phyloP scores from a whole-genome alignment of 306 rosid species.

The Cucurbita ficifolia region DNA sequence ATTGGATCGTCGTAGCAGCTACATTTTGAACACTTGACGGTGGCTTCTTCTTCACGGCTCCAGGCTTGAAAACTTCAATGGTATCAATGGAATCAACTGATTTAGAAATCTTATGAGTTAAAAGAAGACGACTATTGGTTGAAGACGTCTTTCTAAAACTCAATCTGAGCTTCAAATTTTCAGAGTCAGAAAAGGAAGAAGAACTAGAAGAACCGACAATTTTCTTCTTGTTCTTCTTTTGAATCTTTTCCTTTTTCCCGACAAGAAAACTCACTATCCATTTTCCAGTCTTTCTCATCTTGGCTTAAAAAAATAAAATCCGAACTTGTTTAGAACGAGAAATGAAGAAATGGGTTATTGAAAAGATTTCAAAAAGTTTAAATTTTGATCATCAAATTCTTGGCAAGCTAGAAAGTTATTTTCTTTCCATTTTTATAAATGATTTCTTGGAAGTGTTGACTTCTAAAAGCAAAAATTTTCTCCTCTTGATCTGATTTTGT shows the following conservation, averaged over 20 bases:
- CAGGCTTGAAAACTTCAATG: constrained; percentile 10
- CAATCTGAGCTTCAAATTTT: constrained; percentile 49
- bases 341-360: neutral
- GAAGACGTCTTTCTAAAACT: constrained; percentile 49
- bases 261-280: constrained; percentile 62
- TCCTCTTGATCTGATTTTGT: neutral
- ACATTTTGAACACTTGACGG: constrained; percentile 9
- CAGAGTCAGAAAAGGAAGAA: constrained; percentile 16
- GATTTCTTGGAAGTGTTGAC: constrained; percentile 4
- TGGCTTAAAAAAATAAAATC: neutral
- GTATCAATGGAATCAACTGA: constrained; percentile 36
- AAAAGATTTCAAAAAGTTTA: neutral
- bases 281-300: constrained; percentile 67
- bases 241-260: constrained; percentile 45
- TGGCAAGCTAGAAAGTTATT: neutral
- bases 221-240: constrained; percentile 18
- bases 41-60: neutral
- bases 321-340: neutral
- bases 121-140: constrained; percentile 7
- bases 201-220: neutral
- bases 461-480: neutral
- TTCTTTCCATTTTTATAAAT: neutral
- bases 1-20: constrained; percentile 70
- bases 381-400: constrained; percentile 4
- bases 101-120: constrained; percentile 25